phyloP scores from a whole-genome alignment of 2,329 filamentous ascomycete species.

The Parastagonospora avenae region DNA sequence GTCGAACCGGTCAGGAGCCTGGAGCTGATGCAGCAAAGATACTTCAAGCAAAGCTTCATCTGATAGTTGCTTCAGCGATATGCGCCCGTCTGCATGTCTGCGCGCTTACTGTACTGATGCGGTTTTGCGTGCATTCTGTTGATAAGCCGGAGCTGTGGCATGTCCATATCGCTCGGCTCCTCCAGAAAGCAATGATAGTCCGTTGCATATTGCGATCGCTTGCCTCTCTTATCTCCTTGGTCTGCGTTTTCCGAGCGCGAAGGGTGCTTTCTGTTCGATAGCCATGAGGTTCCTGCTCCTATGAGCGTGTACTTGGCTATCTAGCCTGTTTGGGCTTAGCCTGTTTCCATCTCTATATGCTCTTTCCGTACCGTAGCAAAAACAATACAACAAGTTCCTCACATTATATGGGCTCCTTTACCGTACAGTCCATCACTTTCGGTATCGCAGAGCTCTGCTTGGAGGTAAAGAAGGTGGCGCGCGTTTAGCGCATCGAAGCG shows the following conservation, averaged over 20 bases:
- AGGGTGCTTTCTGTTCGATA: too few relatives aligned
- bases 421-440: too few relatives aligned
- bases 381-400: too few relatives aligned
- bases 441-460: background rate
- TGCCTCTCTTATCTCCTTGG: background rate
- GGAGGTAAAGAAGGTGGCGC: conserved; percentile 3
- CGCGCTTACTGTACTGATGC: background rate
- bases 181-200: background rate
- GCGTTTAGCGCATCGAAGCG: conserved; percentile 7
- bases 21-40: background rate
- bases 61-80: background rate
- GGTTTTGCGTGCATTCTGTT: background rate
- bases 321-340: too few relatives aligned
- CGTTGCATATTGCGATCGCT: background rate
- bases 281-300: too few relatives aligned
- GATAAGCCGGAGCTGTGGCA: background rate
- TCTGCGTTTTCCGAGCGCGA: background rate
- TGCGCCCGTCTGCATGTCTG: background rate
- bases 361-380: too few relatives aligned
- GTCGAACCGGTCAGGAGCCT: background rate
- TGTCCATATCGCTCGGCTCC: background rate
- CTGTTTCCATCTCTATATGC: too few relatives aligned
- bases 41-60: background rate
- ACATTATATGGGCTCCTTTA: too few relatives aligned
- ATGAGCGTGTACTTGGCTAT: too few relatives aligned